phyloP scores from a whole-genome alignment of 2,329 filamentous ascomycete species.

The Cephalotrichum gorgonifer region DNA sequence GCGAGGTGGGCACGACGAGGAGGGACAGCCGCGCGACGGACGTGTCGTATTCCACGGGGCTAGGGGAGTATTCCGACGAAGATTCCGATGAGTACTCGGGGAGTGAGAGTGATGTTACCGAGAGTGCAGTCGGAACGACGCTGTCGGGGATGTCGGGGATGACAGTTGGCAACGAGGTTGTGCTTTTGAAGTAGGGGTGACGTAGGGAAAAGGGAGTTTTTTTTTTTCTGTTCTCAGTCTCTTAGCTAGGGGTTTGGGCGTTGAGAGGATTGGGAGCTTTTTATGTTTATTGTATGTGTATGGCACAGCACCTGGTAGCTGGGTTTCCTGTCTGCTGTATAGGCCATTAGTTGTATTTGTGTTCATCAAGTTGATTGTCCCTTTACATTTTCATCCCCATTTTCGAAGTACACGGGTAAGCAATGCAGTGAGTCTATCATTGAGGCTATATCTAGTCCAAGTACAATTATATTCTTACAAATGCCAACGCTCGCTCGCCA shows the following conservation, averaged over 20 bases:
- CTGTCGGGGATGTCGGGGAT: conserved; percentile 13
- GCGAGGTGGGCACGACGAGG: conserved; percentile 40
- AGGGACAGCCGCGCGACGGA: conserved; percentile 38
- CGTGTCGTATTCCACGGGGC: conserved; percentile 26
- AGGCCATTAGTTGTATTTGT: too few relatives aligned
- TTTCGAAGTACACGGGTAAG: too few relatives aligned
- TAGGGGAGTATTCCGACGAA: conserved; percentile 26
- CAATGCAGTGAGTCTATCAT: too few relatives aligned
- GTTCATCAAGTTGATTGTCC: too few relatives aligned
- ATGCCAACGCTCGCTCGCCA: too few relatives aligned
- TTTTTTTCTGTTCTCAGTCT: not conserved
- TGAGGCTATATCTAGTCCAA: too few relatives aligned
- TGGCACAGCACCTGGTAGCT: too few relatives aligned
- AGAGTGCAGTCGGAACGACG: conserved; percentile 25
- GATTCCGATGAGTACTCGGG: conserved; percentile 18
- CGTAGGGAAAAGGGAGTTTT: not conserved
- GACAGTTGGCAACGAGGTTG: conserved; percentile 11
- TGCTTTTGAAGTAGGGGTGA: conserved; percentile 11
- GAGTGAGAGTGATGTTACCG: conserved; percentile 34
- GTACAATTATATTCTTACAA: too few relatives aligned
- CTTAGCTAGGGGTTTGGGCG: conserved; percentile 18
- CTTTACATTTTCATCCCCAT: too few relatives aligned
- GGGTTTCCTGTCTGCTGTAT: not conserved
- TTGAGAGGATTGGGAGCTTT: conserved; percentile 11
- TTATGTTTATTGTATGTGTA: conserved; percentile 5